Conservation (phyloP, 495 filamentous ascomycete species). For the Neurospora sp. region DNA sequence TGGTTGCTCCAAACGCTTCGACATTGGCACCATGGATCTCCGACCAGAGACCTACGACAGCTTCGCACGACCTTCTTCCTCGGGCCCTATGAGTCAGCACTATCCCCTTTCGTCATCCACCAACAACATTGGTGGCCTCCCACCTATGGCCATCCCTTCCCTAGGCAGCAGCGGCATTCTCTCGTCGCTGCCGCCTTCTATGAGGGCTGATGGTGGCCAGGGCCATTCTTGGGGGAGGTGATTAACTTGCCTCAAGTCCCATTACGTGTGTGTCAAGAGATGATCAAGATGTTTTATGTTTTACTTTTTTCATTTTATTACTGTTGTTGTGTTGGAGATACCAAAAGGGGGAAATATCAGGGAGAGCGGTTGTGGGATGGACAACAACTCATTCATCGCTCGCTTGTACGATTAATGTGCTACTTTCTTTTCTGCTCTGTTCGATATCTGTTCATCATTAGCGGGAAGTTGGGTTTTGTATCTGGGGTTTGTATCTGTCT, state of each 20-base stretch:
- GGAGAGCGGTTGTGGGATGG: not conserved
- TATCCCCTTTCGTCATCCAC: slow-evolving; percentile 2
- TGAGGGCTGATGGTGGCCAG: slow-evolving; percentile 13
- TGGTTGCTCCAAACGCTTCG: slow-evolving; percentile 64
- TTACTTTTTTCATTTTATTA: not conserved
- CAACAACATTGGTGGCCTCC: slow-evolving; percentile 18
- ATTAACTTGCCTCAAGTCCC: not conserved
- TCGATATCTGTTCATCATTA: not conserved
- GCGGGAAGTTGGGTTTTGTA: not conserved
- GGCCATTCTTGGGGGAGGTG: not conserved
- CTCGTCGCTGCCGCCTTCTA: slow-evolving; percentile 26
- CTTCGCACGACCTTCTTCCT: slow-evolving; percentile 11
- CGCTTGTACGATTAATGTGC: not conserved
- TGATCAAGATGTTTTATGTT: not conserved
- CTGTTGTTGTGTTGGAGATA: not conserved
- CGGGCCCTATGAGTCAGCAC: slow-evolving; percentile 14
- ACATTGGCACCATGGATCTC: slow-evolving; percentile 40
- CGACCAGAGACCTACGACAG: slow-evolving; percentile 31
- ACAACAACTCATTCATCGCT: not conserved
- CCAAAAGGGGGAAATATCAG: not conserved
- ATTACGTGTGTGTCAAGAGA: not conserved
- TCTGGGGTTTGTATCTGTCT: not conserved
- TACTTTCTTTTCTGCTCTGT: not conserved
- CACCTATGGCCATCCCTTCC: slow-evolving; percentile 34
- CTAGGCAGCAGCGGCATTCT: slow-evolving; percentile 25